Base-by-base conservation (phyloP, 306 rosid species). In the Medicago ruthenica region DNA sequence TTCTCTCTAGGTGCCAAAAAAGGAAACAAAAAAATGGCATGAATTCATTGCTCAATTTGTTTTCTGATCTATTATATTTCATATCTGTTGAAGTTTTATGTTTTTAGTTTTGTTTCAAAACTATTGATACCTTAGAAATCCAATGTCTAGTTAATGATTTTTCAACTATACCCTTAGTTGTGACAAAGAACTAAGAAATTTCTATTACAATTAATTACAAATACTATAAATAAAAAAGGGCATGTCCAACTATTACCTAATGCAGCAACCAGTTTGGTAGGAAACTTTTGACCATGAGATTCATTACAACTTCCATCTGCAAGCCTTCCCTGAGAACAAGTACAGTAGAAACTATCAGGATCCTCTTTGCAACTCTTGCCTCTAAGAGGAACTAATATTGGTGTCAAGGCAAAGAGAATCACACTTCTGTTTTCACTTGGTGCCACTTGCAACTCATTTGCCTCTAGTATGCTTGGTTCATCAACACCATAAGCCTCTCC, bases 331-430 rank as follows among this genome's bases (percentile, higher is more conserved):
- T 61, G 24, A 44, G 79, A 63, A 73, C 87, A 87, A 11, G 15
- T 62, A 11, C 88, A 84, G 51, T 79, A 87, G 81, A 87, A 84
- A 40, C 67, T 44, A 68, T 63, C 44, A 3, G 86, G 82, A 44
- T 77, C 51, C 51, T 62, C 79, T 36, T 67, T 81, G 65, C 89
- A 85, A 27, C 57, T 82, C 76, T 80, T 79, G 9, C 76, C 83
- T 61, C 64, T 53, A 8, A 87, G 66, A 40, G 91, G 91, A 82
- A 87, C 80, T 45, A 87, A 73, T 8, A 85, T 10, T 7, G 88
- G 83, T 1, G 85, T 70, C 50, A 11, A 20, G 15, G 76, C 15
- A 1, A 2, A 31, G 75, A 84, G 69, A 10, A 0, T 37, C 37
- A 37, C 62, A 37, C 69, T 72, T 3, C 53, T 58, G 27, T 67